Conservation (phyloP, 2,329 filamentous ascomycete genomes). For the Microcera coccophila region DNA sequence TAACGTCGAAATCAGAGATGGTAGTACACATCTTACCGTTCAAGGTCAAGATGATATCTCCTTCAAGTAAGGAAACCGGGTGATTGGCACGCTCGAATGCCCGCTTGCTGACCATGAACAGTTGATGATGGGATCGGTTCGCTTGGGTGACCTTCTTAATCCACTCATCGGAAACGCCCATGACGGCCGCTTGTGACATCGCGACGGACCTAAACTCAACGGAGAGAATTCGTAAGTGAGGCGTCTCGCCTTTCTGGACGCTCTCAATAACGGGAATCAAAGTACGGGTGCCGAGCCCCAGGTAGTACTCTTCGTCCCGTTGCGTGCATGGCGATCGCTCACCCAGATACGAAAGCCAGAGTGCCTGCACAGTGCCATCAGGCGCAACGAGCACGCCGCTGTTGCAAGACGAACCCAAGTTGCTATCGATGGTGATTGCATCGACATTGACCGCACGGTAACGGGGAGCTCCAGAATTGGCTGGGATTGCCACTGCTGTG, state of each 20-base stretch:
- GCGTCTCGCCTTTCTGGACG: constrained; percentile 74
- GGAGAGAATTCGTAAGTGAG: constrained; percentile 83
- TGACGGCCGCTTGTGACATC: constrained; percentile 94
- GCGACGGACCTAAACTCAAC: constrained; percentile 93
- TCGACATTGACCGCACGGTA: constrained; percentile 96
- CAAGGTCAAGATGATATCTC: constrained; percentile 85
- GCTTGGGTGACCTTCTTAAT: constrained; percentile 83
- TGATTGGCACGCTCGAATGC: constrained; percentile 56
- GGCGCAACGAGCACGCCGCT: constrained; percentile 88
- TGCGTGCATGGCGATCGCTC: constrained; percentile 75
- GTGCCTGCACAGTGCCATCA: constrained; percentile 86
- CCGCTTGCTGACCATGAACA: constrained; percentile 97
- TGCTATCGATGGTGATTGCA: constrained; percentile 94
- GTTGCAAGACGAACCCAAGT: constrained; percentile 83
- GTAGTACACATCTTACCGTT: constrained; percentile 91
- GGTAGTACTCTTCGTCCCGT: constrained; percentile 93
- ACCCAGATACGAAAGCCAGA: constrained; percentile 96
- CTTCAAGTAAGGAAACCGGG: constrained; percentile 67
- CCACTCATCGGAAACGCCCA: constrained; percentile 96
- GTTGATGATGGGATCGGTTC: constrained; percentile 88
- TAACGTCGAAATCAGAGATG: constrained; percentile 88
- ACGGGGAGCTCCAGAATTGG: constrained; percentile 83
- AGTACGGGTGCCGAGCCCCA: constrained; percentile 84
- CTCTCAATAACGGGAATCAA: constrained; percentile 83
- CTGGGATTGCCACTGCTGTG: constrained; percentile 92